A percentile compares a stretch with the other conserved stretches of the same genome.
These are phyloP conservation scores for Phytophthora sp. DNA, from an alignment of 352 stramenopile species.

Conservation along the genomic window DNA sequence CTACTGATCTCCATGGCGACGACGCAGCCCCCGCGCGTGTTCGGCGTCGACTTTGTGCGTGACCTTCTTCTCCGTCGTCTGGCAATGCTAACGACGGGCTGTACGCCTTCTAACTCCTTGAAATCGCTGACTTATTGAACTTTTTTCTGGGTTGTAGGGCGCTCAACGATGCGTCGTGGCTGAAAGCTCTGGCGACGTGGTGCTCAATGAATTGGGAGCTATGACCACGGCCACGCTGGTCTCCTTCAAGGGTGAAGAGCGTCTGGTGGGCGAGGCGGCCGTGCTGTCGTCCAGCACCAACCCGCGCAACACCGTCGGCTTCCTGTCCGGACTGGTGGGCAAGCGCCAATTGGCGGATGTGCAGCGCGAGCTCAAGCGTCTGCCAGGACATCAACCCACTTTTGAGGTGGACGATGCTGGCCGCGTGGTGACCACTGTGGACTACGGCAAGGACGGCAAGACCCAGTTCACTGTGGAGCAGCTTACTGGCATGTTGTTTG, in stretches of 20 bases:
- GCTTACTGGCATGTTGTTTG: slow-evolving; percentile 79
- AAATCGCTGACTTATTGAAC: slow-evolving; percentile 1
- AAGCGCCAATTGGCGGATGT: slow-evolving; percentile 55
- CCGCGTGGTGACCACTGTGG: slow-evolving; percentile 60
- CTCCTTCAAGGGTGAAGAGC: slow-evolving; percentile 88
- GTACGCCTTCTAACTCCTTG: background rate
- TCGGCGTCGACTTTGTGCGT: slow-evolving; percentile 85
- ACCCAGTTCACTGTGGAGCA: slow-evolving; percentile 76
- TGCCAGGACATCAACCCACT: slow-evolving; percentile 56
- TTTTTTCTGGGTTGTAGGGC: slow-evolving; percentile 43
- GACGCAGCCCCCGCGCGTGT: slow-evolving; percentile 45
- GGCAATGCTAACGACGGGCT: background rate
- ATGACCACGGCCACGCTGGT: slow-evolving; percentile 89
- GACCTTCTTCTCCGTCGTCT: background rate
- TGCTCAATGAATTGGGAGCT: slow-evolving; percentile 89
- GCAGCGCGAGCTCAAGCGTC: slow-evolving; percentile 39
- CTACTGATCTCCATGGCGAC: slow-evolving; percentile 31
- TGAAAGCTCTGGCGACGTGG: slow-evolving; percentile 72
- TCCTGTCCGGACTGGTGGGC: slow-evolving; percentile 70
- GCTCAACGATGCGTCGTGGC: slow-evolving; percentile 83
- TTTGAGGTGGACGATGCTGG: slow-evolving; percentile 40
- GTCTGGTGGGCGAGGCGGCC: slow-evolving; percentile 84
- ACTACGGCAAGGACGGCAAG: slow-evolving; percentile 59
- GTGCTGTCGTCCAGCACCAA: slow-evolving; percentile 87
- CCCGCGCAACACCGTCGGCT: slow-evolving; percentile 81